These are phyloP conservation scores for Boletus reticuloceps DNA, from an alignment of 768 basidiomycete species.

Conservation along the genomic window DNA sequence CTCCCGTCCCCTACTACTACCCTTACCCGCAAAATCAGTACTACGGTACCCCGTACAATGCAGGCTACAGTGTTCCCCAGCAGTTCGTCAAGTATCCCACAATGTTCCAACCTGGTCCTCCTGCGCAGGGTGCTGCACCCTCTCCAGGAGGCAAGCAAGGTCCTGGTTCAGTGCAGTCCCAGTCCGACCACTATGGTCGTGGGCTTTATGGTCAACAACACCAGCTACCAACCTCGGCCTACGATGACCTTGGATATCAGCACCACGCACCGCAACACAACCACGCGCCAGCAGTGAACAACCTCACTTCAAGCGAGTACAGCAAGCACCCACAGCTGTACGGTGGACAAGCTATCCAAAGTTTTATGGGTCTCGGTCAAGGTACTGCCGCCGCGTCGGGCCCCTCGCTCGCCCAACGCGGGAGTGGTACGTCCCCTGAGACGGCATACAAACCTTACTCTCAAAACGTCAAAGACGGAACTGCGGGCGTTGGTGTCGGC, in stretches of 20 bases:
- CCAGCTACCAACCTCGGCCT: slow-evolving; percentile 43
- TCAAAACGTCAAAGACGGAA: slow-evolving; percentile 54
- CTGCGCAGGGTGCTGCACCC: slow-evolving; percentile 62
- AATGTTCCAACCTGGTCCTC: slow-evolving; percentile 71
- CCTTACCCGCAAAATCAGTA: slow-evolving; percentile 78
- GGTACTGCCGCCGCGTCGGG: slow-evolving; percentile 41
- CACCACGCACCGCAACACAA: slow-evolving; percentile 58
- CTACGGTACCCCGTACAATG: slow-evolving; percentile 71
- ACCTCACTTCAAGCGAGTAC: slow-evolving; percentile 41
- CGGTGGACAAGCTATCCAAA: slow-evolving; percentile 60
- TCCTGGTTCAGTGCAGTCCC: slow-evolving; percentile 48
- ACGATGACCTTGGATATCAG: slow-evolving; percentile 53
- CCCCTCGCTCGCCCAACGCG: slow-evolving; percentile 43
- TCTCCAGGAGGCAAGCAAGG: slow-evolving; percentile 69
- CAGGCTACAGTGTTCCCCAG: slow-evolving; percentile 53
- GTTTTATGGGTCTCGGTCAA: slow-evolving; percentile 66
- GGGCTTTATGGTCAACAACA: slow-evolving; percentile 63
- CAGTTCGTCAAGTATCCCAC: slow-evolving; percentile 76
- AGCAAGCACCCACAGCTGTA: slow-evolving; percentile 45
- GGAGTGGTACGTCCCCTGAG: slow-evolving; percentile 62
- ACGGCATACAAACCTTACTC: slow-evolving; percentile 74
- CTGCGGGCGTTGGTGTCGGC: slow-evolving; percentile 43
- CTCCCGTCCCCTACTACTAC: slow-evolving; percentile 58
- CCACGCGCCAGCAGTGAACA: slow-evolving; percentile 44
- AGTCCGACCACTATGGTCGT: slow-evolving; percentile 61